Evolutionary conservation across 768 basidiomycete species (phyloP).

Genomic region (Pisolithus marmoratus): DNA sequence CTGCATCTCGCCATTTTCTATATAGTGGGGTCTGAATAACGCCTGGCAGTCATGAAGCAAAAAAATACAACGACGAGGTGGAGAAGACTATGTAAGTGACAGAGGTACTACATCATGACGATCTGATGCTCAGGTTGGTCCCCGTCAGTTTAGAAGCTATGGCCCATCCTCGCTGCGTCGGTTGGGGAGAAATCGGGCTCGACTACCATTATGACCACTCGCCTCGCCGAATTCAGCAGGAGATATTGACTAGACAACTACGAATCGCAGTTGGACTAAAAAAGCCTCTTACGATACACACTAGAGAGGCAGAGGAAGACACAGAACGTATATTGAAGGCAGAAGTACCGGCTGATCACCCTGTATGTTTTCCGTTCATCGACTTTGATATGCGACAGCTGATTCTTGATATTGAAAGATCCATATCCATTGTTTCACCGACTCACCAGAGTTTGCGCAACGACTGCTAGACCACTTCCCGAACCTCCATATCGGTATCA

Average conservation of each 20-base stretch:
- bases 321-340: slow-evolving; percentile 72
- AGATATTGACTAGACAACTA: slow-evolving; percentile 65
- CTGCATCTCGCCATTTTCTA: not conserved
- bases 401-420: slow-evolving; percentile 38
- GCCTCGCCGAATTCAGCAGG: slow-evolving; percentile 61
- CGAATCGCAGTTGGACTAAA: slow-evolving; percentile 57
- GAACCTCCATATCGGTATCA: slow-evolving; percentile 80
- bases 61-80: slow-evolving; percentile 56
- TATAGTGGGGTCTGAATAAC: not conserved
- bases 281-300: slow-evolving; percentile 83
- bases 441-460: slow-evolving; percentile 67
- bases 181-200: slow-evolving; percentile 85
- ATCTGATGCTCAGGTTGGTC: not conserved
- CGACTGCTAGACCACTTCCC: slow-evolving; percentile 72
- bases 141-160: slow-evolving; percentile 62
- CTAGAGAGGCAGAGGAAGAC: slow-evolving; percentile 80
- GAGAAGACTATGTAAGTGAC: slow-evolving; percentile 60
- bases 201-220: slow-evolving; percentile 84
- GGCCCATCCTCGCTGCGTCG: slow-evolving; percentile 75
- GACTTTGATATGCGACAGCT: not conserved
- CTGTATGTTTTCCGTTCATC: slow-evolving; percentile 34
- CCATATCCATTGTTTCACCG: slow-evolving; percentile 87
- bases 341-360: slow-evolving; percentile 68
- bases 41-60: slow-evolving; percentile 60
- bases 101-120: not conserved